These are phyloP conservation scores for Erythrophleum fordii DNA, from an alignment of 306 rosid genomes.

Conservation along the genomic window DNA sequence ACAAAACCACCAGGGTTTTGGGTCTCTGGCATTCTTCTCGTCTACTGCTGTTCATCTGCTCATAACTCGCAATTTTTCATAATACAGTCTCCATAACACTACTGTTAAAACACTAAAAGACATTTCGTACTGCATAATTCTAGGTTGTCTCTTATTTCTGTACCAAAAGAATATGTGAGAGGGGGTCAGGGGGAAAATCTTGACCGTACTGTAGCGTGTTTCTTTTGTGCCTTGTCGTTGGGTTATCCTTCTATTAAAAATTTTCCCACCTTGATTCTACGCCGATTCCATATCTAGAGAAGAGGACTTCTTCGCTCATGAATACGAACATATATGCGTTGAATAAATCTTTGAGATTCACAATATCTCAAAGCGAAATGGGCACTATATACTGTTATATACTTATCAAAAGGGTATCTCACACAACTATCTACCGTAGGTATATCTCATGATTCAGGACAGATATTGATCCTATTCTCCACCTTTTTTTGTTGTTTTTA, in stretches of 20 bases:
- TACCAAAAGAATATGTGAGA: background rate
- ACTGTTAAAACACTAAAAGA: background rate
- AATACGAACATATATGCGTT: background rate
- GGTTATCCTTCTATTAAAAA: background rate
- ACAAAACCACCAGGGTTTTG: background rate
- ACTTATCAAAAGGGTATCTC: background rate
- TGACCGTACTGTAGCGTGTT: background rate
- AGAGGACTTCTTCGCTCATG: background rate
- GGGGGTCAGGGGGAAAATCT: background rate
- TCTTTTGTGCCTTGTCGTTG: background rate
- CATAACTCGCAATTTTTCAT: background rate
- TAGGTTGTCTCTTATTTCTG: background rate
- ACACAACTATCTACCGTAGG: background rate
- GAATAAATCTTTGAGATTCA: background rate
- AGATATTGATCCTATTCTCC: background rate
- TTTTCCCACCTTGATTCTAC: too few species aligned
- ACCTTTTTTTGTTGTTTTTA: background rate
- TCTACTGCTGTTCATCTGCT: background rate
- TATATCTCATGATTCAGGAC: background rate
- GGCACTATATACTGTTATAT: too few species aligned
- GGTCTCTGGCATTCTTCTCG: background rate
- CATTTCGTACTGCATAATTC: background rate
- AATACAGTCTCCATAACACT: background rate
- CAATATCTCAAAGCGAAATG: background rate
- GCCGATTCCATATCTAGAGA: background rate